Evolutionary conservation across 768 basidiomycete genomes (phyloP), one percentile per base, ranked within the genome.

Genomic region (Boletus patriciae): DNA sequence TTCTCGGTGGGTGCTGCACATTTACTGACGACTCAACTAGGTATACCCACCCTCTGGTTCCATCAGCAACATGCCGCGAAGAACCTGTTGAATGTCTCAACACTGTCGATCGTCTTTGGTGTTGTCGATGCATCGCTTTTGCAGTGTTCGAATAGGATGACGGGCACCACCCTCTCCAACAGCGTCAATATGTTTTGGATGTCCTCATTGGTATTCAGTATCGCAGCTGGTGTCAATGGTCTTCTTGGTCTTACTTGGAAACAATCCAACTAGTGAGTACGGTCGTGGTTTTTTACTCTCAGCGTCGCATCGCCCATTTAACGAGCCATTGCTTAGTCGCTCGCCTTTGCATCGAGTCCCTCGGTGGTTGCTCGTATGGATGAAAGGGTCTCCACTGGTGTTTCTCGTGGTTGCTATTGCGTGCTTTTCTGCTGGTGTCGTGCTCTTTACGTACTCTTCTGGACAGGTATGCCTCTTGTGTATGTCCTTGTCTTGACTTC

Each of bases 321-420:
- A 55, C 60, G 36, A 60, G 8, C 18, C 2, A 8, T 46, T 18
- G 0, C 25, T 45, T 43, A 62, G 80, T 59, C 81, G 80, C 34
- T 82, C 80, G 2, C 80, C 81, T 25, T 67, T 77, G 19, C 77
- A 82, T 50, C 76, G 79, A 34, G 80, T 82, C 13, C 81, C 80
- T 6, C 80, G 80, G 81, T 81, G 80, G 80, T 69, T 82, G 16
- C 66, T 81, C 21, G 86, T 88, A 61, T 92, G 88, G 88, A 90
- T 92, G 75, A 92, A 91, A 66, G 79, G 88, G 13, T 89, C 88
- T 2, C 90, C 90, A 10, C 78, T 92, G 34, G 86, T 91, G 52
- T 90, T 92, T 72, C 82, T 92, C 48, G 88, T 92, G 42, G 77
- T 89, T 60, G 89, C 90, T 25, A 89, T 92, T 25, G 87, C 86